Percentiles rank a stretch among this genome's conserved stretches.
Evolutionary conservation across 2,329 filamentous ascomycete genomes (phyloP).

Genomic region (Verticillium isaacii): DNA sequence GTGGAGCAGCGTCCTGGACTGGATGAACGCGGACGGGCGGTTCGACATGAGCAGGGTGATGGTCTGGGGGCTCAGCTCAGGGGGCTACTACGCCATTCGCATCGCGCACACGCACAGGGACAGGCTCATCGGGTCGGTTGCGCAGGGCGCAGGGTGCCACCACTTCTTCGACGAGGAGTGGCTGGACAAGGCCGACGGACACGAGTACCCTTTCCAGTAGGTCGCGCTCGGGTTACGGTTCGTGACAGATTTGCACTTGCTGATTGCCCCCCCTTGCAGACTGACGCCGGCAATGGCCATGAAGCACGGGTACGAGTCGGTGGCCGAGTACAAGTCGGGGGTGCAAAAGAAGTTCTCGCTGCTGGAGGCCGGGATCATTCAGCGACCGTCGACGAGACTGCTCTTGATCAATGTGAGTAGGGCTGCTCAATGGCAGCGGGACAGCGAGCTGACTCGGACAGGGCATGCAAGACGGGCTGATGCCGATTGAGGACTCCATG

Average conservation of each 20-base stretch:
- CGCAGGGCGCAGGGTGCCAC: slow-evolving; percentile 53
- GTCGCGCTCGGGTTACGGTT: slow-evolving; percentile 11
- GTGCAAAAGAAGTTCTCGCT: slow-evolving; percentile 59
- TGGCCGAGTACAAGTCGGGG: slow-evolving; percentile 49
- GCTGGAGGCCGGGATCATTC: slow-evolving; percentile 52
- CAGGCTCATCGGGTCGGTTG: slow-evolving; percentile 49
- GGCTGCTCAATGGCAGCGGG: not conserved
- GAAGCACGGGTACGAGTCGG: slow-evolving; percentile 57
- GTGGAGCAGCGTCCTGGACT: slow-evolving; percentile 57
- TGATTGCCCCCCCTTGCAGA: slow-evolving; percentile 20
- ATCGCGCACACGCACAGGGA: slow-evolving; percentile 62
- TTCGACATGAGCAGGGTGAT: slow-evolving; percentile 55
- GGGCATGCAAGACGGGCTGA: slow-evolving; percentile 59
- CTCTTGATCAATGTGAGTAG: slow-evolving; percentile 54
- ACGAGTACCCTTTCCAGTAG: slow-evolving; percentile 60
- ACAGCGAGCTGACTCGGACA: slow-evolving; percentile 18
- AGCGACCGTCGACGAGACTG: slow-evolving; percentile 50
- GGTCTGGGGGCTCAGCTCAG: slow-evolving; percentile 61
- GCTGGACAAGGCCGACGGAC: slow-evolving; percentile 56
- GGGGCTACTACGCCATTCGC: slow-evolving; percentile 64
- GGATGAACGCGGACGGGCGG: slow-evolving; percentile 42
- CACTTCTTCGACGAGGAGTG: slow-evolving; percentile 49
- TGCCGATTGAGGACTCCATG: slow-evolving; percentile 65
- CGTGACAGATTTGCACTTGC: not conserved
- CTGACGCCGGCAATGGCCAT: slow-evolving; percentile 50